These are phyloP conservation scores for Arctium minus DNA, from an alignment of 129 eudicot species.

Conservation along the genomic window DNA sequence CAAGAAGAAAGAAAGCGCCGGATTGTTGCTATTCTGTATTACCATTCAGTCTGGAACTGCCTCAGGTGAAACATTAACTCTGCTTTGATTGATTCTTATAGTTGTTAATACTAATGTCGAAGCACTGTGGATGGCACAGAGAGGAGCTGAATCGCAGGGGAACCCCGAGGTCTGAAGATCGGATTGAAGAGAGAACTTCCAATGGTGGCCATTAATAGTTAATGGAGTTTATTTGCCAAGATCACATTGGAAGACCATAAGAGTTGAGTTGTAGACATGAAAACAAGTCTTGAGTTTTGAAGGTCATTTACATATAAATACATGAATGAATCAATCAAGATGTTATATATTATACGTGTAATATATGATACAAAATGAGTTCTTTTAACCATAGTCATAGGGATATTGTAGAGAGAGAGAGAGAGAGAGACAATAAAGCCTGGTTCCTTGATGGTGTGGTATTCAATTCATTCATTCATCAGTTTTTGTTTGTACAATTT, in stretches of 20 bases:
- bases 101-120: background rate
- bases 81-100: background rate
- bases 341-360: conserved; percentile 29
- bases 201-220: conserved; percentile 33
- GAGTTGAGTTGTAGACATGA: conserved; percentile 1
- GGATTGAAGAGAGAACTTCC: conserved; percentile 20
- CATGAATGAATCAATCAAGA: background rate
- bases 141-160: conserved; percentile 48
- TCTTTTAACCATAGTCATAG: conserved; percentile 18
- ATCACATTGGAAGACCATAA: background rate
- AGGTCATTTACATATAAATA: background rate
- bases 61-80: conserved; percentile 53
- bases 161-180: conserved; percentile 36
- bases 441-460: background rate
- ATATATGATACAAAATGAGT: conserved; percentile 13
- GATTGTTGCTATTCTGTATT: conserved; percentile 62
- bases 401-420: conserved; percentile 11
- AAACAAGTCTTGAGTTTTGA: conserved; percentile 14
- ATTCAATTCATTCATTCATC: background rate
- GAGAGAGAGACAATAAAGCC: conserved; percentile 24
- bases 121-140: conserved; percentile 25
- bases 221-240: background rate
- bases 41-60: conserved; percentile 64
- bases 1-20: conserved; percentile 66
- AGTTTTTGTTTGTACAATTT: background rate